Conservation (phyloP, 2,329 filamentous ascomycete genomes). For the Tolypocladium album region DNA sequence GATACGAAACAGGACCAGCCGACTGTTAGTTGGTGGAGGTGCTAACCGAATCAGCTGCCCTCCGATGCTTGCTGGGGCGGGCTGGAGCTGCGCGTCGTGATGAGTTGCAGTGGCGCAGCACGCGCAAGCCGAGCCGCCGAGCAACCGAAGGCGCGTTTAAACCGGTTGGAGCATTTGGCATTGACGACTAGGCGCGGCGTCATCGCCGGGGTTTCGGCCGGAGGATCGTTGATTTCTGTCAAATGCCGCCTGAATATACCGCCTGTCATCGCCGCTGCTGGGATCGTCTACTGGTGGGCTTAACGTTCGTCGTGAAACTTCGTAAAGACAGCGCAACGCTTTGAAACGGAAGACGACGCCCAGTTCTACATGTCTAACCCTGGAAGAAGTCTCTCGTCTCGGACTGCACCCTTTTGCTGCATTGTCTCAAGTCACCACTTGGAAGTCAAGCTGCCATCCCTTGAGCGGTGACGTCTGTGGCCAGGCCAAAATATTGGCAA, state of each 20-base stretch:
- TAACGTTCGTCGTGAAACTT: too few relatives aligned
- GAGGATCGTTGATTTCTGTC: too few relatives aligned
- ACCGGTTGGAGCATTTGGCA: too few relatives aligned
- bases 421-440: not conserved
- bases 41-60: not conserved
- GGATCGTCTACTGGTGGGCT: slow-evolving; percentile 24
- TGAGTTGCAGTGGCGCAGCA: not conserved
- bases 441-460: too few relatives aligned
- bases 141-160: not conserved
- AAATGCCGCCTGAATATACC: too few relatives aligned
- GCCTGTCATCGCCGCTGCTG: slow-evolving; percentile 49
- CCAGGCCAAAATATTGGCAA: not conserved
- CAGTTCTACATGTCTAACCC: too few relatives aligned
- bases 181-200: too few relatives aligned
- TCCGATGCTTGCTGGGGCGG: not conserved
- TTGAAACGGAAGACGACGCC: too few relatives aligned
- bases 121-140: not conserved
- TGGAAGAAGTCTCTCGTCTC: too few relatives aligned
- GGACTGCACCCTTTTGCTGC: too few relatives aligned
- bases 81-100: not conserved
- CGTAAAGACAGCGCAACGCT: too few relatives aligned
- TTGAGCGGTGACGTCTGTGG: not conserved
- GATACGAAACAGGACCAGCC: not conserved
- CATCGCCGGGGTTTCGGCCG: too few relatives aligned
- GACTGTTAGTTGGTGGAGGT: not conserved